Percentiles rank a stretch among this genome's conserved stretches.
Evolutionary conservation across 176 grass and related monocot genomes (phyloP).

Genomic region (Oryza officinalis): DNA sequence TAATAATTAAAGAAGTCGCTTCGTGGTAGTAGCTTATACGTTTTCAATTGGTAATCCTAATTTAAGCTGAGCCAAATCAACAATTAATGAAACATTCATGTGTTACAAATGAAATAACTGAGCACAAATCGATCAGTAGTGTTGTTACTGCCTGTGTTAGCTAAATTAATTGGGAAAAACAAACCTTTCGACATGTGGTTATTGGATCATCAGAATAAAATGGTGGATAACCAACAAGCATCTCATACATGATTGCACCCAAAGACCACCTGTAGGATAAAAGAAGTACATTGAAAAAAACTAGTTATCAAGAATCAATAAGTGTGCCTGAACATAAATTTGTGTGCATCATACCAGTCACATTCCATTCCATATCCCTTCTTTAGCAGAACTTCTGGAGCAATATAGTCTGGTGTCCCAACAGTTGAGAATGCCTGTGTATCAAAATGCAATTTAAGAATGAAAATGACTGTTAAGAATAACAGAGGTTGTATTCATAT

Average conservation of each 20-base stretch:
- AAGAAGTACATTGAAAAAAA: constrained; percentile 15
- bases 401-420: constrained; percentile 98
- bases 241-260: constrained; percentile 98
- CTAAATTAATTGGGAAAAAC: constrained; percentile 5
- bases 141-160: constrained; percentile 10
- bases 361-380: constrained; percentile 99
- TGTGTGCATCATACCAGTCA: constrained; percentile 67
- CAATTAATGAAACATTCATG: constrained; percentile 2
- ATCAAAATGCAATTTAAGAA: constrained; percentile 33
- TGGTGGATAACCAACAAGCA: constrained; percentile 97
- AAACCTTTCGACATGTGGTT: constrained; percentile 95
- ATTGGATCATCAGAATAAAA: constrained; percentile 96
- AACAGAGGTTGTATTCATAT: not conserved
- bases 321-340: constrained; percentile 12
- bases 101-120: not conserved
- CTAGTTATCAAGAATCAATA: constrained; percentile 11
- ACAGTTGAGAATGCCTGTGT: constrained; percentile 94
- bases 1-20: not conserved
- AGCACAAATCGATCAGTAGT: not conserved
- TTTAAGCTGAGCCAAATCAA: constrained; percentile 35
- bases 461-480: constrained; percentile 32
- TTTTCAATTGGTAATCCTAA: constrained; percentile 11
- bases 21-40: not conserved
- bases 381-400: constrained; percentile 96
- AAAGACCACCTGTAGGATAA: constrained; percentile 81